Evolutionary conservation across 1,284 basidiomycete genomes (phyloP).

Genomic region (Mycosarcoma maydis): DNA sequence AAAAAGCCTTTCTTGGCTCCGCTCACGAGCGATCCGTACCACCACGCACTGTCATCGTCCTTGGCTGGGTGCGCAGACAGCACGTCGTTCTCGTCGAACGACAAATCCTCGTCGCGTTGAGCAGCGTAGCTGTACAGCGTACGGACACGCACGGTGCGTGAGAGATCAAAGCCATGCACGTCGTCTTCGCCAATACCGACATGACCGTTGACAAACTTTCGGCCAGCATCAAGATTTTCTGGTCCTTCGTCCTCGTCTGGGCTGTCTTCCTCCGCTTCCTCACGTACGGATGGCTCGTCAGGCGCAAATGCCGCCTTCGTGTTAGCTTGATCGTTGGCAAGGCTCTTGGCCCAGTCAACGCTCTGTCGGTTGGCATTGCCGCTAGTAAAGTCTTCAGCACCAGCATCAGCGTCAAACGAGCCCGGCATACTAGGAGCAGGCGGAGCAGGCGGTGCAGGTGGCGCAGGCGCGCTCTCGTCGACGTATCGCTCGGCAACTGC

Average conservation of each 20-base stretch:
- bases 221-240: conserved; percentile 30
- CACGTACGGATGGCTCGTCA: conserved; percentile 72
- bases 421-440: conserved; percentile 51
- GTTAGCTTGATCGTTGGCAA: conserved; percentile 78
- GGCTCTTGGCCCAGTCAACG: conserved; percentile 88
- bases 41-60: conserved; percentile 73
- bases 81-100: conserved; percentile 83
- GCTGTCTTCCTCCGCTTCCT: conserved; percentile 73
- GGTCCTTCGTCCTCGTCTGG: conserved; percentile 55
- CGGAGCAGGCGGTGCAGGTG: conserved; percentile 66
- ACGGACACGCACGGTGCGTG: conserved; percentile 74
- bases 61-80: conserved; percentile 69
- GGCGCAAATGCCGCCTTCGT: conserved; percentile 66
- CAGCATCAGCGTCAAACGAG: conserved; percentile 53
- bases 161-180: conserved; percentile 80
- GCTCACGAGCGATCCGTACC: conserved; percentile 81
- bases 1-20: conserved; percentile 83
- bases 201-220: conserved; percentile 18
- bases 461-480: conserved; percentile 41
- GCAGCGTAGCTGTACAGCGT: conserved; percentile 76
- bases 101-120: conserved; percentile 85
- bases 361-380: conserved; percentile 76
- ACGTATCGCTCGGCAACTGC: conserved; percentile 30
- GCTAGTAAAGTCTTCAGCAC: conserved; percentile 60
- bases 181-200: conserved; percentile 27